Base-by-base conservation (phyloP, 768 basidiomycete genomes). In the Gloeostereum incarnatum region DNA sequence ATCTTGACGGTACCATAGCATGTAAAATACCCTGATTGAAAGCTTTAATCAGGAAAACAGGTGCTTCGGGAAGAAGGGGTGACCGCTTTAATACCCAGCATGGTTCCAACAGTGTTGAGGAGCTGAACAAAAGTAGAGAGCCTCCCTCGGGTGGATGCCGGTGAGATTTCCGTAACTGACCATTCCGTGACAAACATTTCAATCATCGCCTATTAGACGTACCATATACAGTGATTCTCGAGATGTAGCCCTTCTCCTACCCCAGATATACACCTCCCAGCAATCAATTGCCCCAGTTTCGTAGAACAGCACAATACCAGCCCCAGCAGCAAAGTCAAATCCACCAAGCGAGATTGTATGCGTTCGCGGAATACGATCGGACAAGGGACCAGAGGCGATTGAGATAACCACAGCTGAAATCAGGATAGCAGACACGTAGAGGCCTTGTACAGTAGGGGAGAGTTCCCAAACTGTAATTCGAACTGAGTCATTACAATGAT, bases 401-500 rank as follows among this genome's bases (percentile, higher is more conserved):
- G 66, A 63, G 17, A 63, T 55, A 11, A 66, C 39, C 0, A 61
- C 58, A 10, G 65, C 68, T 0, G 66, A 63, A 16, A 69, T 52
- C 6, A 68, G 57, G 39, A 69, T 65, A 24, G 51, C 58, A 17
- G 66, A 61, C 17, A 70, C 66, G 26, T 67, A 58, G 10, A 70
- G 49, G 18, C 71, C 68, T 20, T 68, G 63, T 29, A 63, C 40
- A 6, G 58, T 52, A 0, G 67, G 56, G 8, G 56, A 52, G 11
- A 68, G 50, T 37, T 35, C 11, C 60, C 59, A 43, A 70, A 68
- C 11, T 58, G 57, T 5, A 43, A 19, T 36, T 52, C 43, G 46
- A 74, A 72, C 14, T 67, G 60, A 1, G 55, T 42, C 73, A 72
- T 73, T 24, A 65, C 60, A 2, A 60, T 70, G 22, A 72, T 52